Percentiles rank a stretch among this genome's conserved stretches.
phyloP scores from a whole-genome alignment of 1,284 basidiomycete genomes.

The Tetrapyrgos nigripes region DNA sequence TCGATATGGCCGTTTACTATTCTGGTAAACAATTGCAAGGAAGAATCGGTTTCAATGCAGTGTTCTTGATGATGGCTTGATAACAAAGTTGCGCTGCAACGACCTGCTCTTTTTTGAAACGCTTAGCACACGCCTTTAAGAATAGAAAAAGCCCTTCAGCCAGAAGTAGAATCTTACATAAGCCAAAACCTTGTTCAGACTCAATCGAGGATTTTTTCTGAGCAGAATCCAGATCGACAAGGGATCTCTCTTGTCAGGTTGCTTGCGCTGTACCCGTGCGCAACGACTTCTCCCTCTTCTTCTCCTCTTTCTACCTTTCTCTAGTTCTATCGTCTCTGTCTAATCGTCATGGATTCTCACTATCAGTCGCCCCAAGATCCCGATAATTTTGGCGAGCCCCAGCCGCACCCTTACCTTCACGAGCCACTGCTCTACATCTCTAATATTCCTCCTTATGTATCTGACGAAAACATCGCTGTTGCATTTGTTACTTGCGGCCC shows the following conservation, averaged over 20 bases:
- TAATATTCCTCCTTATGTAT: constrained; percentile 70
- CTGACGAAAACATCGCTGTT: constrained; percentile 75
- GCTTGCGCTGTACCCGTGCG: not conserved
- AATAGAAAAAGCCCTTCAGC: no score
- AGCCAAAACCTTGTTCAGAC: no score
- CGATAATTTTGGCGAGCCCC: constrained; percentile 37
- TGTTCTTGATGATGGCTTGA: no score
- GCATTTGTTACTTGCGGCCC: constrained; percentile 77
- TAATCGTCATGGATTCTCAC: constrained; percentile 25
- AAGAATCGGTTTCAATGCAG: no score
- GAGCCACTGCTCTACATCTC: constrained; percentile 82
- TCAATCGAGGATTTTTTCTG: no score
- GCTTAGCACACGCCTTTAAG: no score
- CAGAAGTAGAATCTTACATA: no score
- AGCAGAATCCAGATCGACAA: no score
- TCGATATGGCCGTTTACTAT: no score
- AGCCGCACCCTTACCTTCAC: constrained; percentile 77
- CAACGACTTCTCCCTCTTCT: not conserved
- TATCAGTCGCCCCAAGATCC: constrained; percentile 25
- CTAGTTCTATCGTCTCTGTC: not conserved
- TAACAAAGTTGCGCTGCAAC: no score
- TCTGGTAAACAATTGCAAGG: no score
- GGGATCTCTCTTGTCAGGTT: not conserved
- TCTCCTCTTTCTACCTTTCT: not conserved
- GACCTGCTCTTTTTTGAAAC: no score